Conservation (phyloP, 1,284 basidiomycete genomes). For the Ustilago esculenta region DNA sequence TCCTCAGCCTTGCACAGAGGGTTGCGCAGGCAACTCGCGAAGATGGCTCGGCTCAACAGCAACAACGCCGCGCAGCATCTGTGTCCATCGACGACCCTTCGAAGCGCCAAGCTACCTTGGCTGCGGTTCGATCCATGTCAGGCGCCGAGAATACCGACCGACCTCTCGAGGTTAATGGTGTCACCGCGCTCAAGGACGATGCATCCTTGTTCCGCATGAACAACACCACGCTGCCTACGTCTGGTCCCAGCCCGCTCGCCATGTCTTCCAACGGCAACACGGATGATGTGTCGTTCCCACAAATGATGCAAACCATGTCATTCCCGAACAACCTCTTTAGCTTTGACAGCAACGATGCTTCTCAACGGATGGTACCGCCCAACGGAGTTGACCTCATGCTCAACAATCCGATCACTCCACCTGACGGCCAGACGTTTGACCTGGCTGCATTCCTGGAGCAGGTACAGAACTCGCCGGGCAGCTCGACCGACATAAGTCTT, state of each 20-base stretch:
- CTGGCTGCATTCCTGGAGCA: conserved; percentile 51
- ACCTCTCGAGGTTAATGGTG: conserved; percentile 37
- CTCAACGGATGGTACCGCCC: conserved; percentile 35
- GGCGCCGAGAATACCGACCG: conserved; percentile 4
- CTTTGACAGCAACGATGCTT: conserved; percentile 16
- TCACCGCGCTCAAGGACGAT: conserved; percentile 40
- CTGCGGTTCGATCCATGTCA: conserved; percentile 27
- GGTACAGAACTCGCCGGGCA: conserved; percentile 48
- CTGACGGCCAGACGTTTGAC: conserved; percentile 50
- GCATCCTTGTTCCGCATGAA: conserved; percentile 29
- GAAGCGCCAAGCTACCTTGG: conserved; percentile 37
- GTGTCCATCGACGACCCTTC: conserved; percentile 17
- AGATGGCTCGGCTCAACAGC: conserved; percentile 17
- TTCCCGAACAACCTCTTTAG: conserved; percentile 34
- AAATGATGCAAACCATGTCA: conserved; percentile 27
- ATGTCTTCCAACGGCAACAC: background rate
- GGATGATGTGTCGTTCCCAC: conserved; percentile 40
- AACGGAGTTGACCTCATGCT: conserved; percentile 46
- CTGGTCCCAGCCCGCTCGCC: conserved; percentile 19
- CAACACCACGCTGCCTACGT: conserved; percentile 30
- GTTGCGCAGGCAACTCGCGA: conserved; percentile 53
- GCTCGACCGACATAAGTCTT: conserved; percentile 38
- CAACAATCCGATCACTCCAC: conserved; percentile 44
- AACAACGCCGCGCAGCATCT: conserved; percentile 3
- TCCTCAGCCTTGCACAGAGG: conserved; percentile 54